Evolutionary conservation across 768 basidiomycete genomes (phyloP).

Genomic region (Suillus sp.): DNA sequence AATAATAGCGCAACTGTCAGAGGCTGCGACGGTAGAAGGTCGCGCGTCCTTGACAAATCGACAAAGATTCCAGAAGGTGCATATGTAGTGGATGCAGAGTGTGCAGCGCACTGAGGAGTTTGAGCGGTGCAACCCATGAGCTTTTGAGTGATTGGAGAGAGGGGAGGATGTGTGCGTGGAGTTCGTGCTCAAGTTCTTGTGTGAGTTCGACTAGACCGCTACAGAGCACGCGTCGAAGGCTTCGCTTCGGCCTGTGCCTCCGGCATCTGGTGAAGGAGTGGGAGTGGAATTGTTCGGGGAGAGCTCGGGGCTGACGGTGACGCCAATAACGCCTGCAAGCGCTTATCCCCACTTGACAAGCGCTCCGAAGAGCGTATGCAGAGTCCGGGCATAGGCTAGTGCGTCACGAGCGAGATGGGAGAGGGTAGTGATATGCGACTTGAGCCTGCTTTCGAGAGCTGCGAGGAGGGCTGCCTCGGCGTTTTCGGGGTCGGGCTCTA

Average conservation of each 20-base stretch:
- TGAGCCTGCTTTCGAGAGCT: conserved; percentile 57
- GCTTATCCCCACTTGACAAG: conserved; percentile 63
- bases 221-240: conserved; percentile 74
- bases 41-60: too few relatives aligned
- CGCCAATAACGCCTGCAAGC: conserved; percentile 69
- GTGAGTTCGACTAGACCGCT: conserved; percentile 55
- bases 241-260: conserved; percentile 40
- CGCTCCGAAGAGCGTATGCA: conserved; percentile 48
- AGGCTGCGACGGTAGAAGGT: too few relatives aligned
- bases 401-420: conserved; percentile 61
- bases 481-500: conserved; percentile 34
- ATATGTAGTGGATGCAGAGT: conserved; percentile 74
- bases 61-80: conserved; percentile 64
- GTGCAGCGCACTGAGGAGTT: conserved; percentile 70
- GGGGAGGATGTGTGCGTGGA: conserved; percentile 57
- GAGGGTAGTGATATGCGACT: conserved; percentile 56
- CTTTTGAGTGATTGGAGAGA: conserved; percentile 59
- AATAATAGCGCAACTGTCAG: too few relatives aligned
- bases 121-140: conserved; percentile 60
- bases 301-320: conserved; percentile 42
- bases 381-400: conserved; percentile 62
- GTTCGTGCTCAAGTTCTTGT: conserved; percentile 51
- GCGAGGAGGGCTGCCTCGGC: conserved; percentile 54
- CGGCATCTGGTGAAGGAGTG: conserved; percentile 25
- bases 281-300: conserved; percentile 12